Conservation (phyloP, 768 basidiomycete species). For the Lactarius psammicola region DNA sequence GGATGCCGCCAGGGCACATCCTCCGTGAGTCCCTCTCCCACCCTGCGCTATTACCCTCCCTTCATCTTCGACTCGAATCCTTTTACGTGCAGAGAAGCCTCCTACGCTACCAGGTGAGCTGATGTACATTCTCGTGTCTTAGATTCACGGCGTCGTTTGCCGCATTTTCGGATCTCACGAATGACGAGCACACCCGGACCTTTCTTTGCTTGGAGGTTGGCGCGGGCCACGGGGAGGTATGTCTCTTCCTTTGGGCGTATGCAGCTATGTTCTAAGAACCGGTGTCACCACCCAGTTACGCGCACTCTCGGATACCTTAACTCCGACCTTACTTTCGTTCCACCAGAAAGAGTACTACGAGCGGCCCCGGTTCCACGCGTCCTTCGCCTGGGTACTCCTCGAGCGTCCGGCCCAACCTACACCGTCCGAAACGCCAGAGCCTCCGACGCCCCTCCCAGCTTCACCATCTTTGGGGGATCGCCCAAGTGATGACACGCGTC, state of each 20-base stretch:
- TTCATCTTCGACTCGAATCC: background rate
- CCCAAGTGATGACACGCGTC: slow-evolving; percentile 15
- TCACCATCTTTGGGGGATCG: background rate
- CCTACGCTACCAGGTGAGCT: slow-evolving; percentile 7
- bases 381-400: slow-evolving; percentile 84
- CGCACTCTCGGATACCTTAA: slow-evolving; percentile 52
- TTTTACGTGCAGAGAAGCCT: background rate
- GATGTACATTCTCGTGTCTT: background rate
- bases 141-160: slow-evolving; percentile 78
- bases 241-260: background rate
- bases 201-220: slow-evolving; percentile 84
- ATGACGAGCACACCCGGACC: slow-evolving; percentile 77
- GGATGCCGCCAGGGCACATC: slow-evolving; percentile 45
- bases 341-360: slow-evolving; percentile 80
- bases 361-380: slow-evolving; percentile 82
- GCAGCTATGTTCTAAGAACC: slow-evolving; percentile 1
- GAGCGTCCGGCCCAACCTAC: slow-evolving; percentile 31
- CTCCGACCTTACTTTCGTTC: slow-evolving; percentile 54
- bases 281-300: slow-evolving; percentile 50
- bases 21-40: slow-evolving; percentile 43
- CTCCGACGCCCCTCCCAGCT: background rate
- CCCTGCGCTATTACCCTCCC: slow-evolving; percentile 3
- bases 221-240: slow-evolving; percentile 77
- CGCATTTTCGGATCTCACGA: slow-evolving; percentile 63
- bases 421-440: background rate